phyloP scores from a whole-genome alignment of 176 grass and related monocot genomes.

The Themeda triandra region DNA sequence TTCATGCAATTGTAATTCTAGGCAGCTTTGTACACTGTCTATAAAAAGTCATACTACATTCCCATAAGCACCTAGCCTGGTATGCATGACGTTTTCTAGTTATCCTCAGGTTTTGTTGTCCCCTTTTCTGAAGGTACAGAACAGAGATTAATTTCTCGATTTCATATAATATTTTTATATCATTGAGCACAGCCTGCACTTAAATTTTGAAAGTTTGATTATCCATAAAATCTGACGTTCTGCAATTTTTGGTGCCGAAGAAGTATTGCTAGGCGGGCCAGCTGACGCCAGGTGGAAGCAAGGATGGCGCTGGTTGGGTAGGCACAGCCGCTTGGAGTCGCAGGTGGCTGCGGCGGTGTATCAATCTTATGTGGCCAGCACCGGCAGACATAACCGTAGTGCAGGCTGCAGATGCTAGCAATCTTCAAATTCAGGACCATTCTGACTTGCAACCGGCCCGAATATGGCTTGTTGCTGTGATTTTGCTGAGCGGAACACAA shows the following conservation, averaged over 20 bases:
- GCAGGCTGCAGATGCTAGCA: too few species aligned
- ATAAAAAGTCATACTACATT: not conserved
- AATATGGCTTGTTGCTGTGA: too few species aligned
- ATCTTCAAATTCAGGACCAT: too few species aligned
- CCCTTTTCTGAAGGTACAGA: not conserved
- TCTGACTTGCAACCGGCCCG: too few species aligned
- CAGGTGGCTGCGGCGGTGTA: not conserved
- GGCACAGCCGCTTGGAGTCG: not conserved
- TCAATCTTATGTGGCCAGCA: not conserved
- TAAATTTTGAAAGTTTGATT: not conserved
- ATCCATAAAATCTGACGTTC: not conserved
- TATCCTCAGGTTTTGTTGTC: not conserved
- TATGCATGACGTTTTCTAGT: not conserved
- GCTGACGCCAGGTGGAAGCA: not conserved
- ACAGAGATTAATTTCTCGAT: not conserved
- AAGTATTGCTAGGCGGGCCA: not conserved
- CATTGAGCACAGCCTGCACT: not conserved
- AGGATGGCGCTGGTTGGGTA: not conserved
- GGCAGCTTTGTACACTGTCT: not conserved
- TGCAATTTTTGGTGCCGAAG: not conserved
- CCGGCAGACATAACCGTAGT: too few species aligned
- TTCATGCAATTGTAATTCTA: not conserved
- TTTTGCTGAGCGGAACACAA: too few species aligned
- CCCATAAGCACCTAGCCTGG: not conserved
- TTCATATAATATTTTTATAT: not conserved